Base-by-base conservation (phyloP, 345 rosid species). In the Pseudoturritis turrita region DNA sequence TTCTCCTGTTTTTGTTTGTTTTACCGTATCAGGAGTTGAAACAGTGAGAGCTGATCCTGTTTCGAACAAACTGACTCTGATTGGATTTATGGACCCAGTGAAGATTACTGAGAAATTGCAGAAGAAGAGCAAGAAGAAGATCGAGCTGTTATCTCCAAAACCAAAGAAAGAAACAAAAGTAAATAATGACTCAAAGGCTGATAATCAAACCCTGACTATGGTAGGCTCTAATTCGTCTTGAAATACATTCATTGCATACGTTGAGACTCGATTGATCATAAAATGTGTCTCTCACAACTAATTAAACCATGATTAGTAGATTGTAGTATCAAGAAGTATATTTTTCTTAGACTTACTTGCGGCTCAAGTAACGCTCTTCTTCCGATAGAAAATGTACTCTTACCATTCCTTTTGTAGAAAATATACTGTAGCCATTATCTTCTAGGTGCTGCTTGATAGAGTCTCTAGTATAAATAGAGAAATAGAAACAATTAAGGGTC, bases 131-230 rank as follows among this genome's bases (percentile, higher is more conserved):
- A 85, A 75, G 76, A 95, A 89, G 86, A 84, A 81, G 50, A 79
- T 89, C 6, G 94, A 89, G 39, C 81, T 94, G 17, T 22, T 95
- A 53, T 91, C 94, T 67, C 97, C 97, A 7, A 93, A 82, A 44
- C 82, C 85, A 39, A 89, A 85, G 81, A 91, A 91, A 63, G 90
- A 49, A 3, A 39, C 76, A 4, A 76, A 77, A 49, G 65, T 26
- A 3, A 76, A 72, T 4, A 75, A 53, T 5, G 76, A 79, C 5
- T 0, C 10, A 19, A 80, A 83, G 17, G 22, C 81, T 6, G 83
- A 80, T 3, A 73, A 73, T 9, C 39, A 33, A 7, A 71, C 67
- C 43, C 73, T 68, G 8, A 78, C 79, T 50, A 65, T 69, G 82
- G 74, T 12, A 29, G 2, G 8, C 67, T 46, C 46, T 31, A 37